Evolutionary conservation across 148 eudicot genomes (phyloP), one percentile per base, ranked within the genome.

Genomic region (Fagopyrum homotropicum): DNA sequence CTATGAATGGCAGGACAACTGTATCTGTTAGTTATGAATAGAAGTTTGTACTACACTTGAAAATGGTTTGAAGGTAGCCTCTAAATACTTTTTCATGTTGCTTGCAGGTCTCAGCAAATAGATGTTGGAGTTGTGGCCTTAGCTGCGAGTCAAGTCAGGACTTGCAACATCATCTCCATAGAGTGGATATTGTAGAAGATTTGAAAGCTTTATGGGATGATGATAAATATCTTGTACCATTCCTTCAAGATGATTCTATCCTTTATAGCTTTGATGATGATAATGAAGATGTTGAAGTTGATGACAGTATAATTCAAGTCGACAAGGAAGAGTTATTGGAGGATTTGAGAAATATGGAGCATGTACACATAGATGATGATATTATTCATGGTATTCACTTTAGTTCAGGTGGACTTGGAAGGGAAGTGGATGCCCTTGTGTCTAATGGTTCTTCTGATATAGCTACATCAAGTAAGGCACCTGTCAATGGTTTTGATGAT

Each of bases 211-310:
- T 86, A 68, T 95, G 97, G 98, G 84, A 85, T 79, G 90, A 92
- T 75, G 96, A 92, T 73, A 85, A 76, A 63, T 95, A 84, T 81
- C 84, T 95, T n/a, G 87, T 82, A 71, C 96, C 98, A 47, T 86
- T 83, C 78, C 35, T 88, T 87, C 81, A 88, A 85, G 97, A 89
- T 45, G 98, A 95, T 82, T 77, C 93, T 29, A 85, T 95, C n/a
- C 77, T 95, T 69, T 90, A 84, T 77, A 92, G 85, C 78, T 95
- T 92, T 83, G 86, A 78, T 76, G 91, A 87, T 74, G 96, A 87
- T 35, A 35, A 35, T 71, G 86, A 83, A 40, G 96, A 88, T 70
- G 80, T 64, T 63, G 93, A 86, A 63, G 90, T 85, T 51, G 85
- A 75, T 46, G 83, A 84, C 46, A 55, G 72, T 60, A 73, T 79